Conservation (phyloP, 768 basidiomycete genomes). For the Lactarius trivialis region DNA sequence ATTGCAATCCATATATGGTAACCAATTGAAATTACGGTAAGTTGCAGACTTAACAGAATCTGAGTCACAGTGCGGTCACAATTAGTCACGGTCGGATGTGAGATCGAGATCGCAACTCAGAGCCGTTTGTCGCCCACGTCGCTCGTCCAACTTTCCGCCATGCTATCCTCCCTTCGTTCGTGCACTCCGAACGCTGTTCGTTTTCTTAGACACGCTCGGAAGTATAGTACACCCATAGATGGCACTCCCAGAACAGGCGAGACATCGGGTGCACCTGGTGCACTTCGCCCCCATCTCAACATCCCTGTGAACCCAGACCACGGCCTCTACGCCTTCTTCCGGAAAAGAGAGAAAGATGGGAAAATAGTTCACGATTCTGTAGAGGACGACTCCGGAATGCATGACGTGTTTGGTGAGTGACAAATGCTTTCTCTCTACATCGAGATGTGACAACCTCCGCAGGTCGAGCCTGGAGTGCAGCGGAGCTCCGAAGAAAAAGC, state of each 20-base stretch:
- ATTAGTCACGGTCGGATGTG: neutral
- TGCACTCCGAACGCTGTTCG: constrained; percentile 1
- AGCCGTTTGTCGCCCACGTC: neutral
- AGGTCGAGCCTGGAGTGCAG: constrained; percentile 86
- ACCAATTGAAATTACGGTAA: neutral
- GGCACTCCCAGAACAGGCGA: neutral
- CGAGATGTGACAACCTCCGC: constrained; percentile 11
- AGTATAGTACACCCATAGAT: constrained; percentile 19
- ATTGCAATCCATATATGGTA: neutral
- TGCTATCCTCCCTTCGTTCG: constrained; percentile 18
- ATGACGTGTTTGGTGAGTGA: constrained; percentile 36
- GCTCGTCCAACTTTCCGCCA: neutral
- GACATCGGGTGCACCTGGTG: constrained; percentile 20
- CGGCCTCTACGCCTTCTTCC: constrained; percentile 74
- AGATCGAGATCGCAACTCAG: neutral
- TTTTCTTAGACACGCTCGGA: neutral
- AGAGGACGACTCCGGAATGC: constrained; percentile 29
- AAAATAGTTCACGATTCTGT: constrained; percentile 48
- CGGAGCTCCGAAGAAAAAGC: constrained; percentile 82
- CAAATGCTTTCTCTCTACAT: constrained; percentile 10
- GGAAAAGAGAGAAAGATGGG: constrained; percentile 46
- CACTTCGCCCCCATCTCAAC: constrained; percentile 39
- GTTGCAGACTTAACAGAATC: neutral
- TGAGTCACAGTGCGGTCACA: neutral
- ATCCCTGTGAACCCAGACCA: constrained; percentile 51